Conservation (phyloP, 2,329 filamentous ascomycete species). For the Trichoderma citrinoviride region DNA sequence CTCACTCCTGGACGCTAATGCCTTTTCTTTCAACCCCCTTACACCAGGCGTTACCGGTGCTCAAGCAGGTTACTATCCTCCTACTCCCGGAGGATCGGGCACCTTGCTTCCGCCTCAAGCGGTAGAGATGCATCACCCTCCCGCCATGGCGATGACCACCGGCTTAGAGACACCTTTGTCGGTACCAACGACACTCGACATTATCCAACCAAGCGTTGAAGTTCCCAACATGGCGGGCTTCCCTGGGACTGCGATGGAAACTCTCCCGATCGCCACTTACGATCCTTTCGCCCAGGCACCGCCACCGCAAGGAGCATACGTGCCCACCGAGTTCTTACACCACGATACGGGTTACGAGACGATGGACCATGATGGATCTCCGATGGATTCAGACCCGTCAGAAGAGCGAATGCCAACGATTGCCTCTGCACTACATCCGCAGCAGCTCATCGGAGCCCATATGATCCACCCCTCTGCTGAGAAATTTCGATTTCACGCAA, state of each 20-base stretch:
- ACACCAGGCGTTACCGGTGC: slow-evolving; percentile 62
- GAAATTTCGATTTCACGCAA: slow-evolving; percentile 86
- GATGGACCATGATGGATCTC: slow-evolving; percentile 71
- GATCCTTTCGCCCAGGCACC: slow-evolving; percentile 68
- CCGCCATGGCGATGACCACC: slow-evolving; percentile 69
- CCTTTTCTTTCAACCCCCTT: slow-evolving; percentile 75
- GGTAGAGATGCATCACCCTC: slow-evolving; percentile 77
- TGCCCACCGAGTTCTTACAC: slow-evolving; percentile 76
- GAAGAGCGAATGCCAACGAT: slow-evolving; percentile 54
- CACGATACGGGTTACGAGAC: slow-evolving; percentile 77
- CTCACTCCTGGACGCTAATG: slow-evolving; percentile 81
- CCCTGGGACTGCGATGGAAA: slow-evolving; percentile 56
- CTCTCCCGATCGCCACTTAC: slow-evolving; percentile 63
- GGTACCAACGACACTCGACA: slow-evolving; percentile 66
- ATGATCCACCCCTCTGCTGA: slow-evolving; percentile 53
- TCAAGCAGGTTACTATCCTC: slow-evolving; percentile 75
- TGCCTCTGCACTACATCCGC: slow-evolving; percentile 58
- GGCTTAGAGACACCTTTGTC: slow-evolving; percentile 80
- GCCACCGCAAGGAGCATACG: slow-evolving; percentile 60
- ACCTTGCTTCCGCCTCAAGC: slow-evolving; percentile 80
- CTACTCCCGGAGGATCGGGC: slow-evolving; percentile 77
- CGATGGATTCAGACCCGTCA: slow-evolving; percentile 56
- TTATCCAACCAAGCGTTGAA: slow-evolving; percentile 57
- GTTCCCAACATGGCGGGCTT: slow-evolving; percentile 68
- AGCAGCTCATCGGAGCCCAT: slow-evolving; percentile 46